Evolutionary conservation across 371 early-diverging fungal species (phyloP).

Genomic region (Batrachochytrium dendrobatidis): DNA sequence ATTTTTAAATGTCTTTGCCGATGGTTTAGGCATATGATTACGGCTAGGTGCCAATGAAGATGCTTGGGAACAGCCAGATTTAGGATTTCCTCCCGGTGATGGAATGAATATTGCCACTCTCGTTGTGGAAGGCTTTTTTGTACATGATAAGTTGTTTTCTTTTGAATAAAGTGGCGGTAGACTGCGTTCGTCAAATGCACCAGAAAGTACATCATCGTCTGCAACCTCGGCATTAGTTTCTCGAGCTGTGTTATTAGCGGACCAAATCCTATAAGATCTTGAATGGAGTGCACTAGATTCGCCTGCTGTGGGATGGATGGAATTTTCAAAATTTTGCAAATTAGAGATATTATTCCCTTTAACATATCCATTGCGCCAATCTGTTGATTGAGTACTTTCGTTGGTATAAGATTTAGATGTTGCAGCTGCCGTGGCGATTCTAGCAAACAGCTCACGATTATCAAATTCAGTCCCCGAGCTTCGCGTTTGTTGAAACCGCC

Average conservation of each 20-base stretch:
- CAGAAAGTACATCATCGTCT: not conserved
- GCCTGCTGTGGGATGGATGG: no score
- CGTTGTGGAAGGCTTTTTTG: no score
- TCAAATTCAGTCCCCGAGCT: not conserved
- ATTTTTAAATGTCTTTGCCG: not conserved
- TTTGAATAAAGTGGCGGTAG: not conserved
- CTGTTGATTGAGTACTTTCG: not conserved
- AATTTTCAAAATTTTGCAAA: no score
- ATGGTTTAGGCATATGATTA: not conserved
- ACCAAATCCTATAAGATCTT: no score
- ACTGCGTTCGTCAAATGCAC: conserved; percentile 1
- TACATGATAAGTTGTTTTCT: not conserved
- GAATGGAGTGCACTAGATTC: no score
- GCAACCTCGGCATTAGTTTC: not conserved
- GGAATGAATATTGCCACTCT: conserved; percentile 4
- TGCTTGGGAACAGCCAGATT: not conserved
- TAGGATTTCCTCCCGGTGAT: not conserved
- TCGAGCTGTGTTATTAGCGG: no score
- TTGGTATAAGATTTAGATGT: no score
- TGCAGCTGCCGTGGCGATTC: not conserved
- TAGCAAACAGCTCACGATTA: not conserved
- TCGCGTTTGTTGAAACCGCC: not conserved
- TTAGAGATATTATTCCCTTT: no score
- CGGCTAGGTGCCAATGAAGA: no score
- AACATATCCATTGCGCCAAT: not conserved